Percentiles rank a stretch among this genome's conserved stretches.
These are phyloP conservation scores for Apostasia shenzhenica DNA, from an alignment of 106 monocot species.

Conservation along the genomic window DNA sequence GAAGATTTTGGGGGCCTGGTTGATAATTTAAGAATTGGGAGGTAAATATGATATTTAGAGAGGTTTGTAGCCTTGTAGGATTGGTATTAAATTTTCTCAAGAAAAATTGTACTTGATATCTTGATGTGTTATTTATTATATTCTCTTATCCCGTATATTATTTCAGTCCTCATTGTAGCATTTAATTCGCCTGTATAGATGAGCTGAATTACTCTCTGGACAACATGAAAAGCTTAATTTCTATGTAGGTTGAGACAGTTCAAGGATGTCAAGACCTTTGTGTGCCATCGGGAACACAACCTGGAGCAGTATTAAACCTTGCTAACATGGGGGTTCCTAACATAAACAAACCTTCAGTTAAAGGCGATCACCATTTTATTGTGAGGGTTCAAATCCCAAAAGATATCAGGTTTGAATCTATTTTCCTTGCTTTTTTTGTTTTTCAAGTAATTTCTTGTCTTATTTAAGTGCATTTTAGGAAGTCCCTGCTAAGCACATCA, in stretches of 20 bases:
- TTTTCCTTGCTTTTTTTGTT: neutral
- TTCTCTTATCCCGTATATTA: no score
- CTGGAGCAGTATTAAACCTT: conserved; percentile 68
- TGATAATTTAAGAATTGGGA: no score
- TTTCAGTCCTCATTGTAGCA: no score
- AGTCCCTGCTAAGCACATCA: neutral
- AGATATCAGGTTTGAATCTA: conserved; percentile 49
- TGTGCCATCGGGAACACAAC: conserved; percentile 82
- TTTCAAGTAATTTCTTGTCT: neutral
- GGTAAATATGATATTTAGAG: no score
- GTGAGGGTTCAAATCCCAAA: conserved; percentile 74
- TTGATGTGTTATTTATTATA: no score
- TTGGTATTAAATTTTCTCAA: no score
- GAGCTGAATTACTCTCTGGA: neutral
- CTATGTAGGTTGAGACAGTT: conserved; percentile 78
- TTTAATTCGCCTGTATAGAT: neutral
- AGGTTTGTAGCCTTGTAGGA: no score
- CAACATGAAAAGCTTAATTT: conserved; percentile 5
- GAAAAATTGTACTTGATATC: no score
- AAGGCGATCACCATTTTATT: conserved; percentile 85
- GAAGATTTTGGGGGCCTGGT: no score
- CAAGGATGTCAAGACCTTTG: conserved; percentile 65
- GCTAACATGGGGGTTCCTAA: conserved; percentile 74
- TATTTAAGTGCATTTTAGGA: no score
- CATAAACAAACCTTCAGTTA: conserved; percentile 66